Evolutionary conservation across 495 filamentous ascomycete species (phyloP).

Genomic region (Glutinoglossum americanum): DNA sequence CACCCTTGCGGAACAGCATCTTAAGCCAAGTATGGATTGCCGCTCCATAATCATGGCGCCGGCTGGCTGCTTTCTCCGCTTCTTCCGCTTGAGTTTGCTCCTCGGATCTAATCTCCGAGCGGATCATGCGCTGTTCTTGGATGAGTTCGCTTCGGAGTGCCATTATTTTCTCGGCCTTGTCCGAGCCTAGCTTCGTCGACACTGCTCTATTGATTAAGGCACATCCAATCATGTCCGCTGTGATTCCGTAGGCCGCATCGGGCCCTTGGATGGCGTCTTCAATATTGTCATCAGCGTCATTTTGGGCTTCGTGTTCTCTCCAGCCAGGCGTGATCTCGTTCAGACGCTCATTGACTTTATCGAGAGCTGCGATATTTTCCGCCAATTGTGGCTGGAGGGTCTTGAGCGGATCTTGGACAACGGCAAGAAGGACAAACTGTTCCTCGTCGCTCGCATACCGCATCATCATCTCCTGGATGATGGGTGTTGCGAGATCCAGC

Average conservation of each 20-base stretch:
- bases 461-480: constrained; percentile 8
- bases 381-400: constrained; percentile 7
- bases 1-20: neutral
- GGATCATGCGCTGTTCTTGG: constrained; percentile 6
- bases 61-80: constrained; percentile 8
- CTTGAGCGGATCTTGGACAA: constrained; percentile 11
- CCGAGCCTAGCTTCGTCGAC: neutral
- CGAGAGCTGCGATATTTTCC: constrained; percentile 7
- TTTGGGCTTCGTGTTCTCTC: constrained; percentile 3
- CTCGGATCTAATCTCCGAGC: constrained; percentile 7
- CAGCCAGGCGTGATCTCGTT: constrained; percentile 6
- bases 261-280: neutral
- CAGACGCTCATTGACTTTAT: constrained; percentile 6
- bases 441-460: constrained; percentile 10
- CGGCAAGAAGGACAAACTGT: constrained; percentile 13
- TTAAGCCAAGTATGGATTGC: constrained; percentile 10
- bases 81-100: constrained; percentile 4
- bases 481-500: constrained; percentile 17
- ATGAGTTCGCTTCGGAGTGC: neutral
- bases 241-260: neutral
- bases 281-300: neutral
- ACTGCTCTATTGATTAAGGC: neutral
- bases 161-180: neutral
- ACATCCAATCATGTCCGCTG: neutral
- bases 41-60: constrained; percentile 14